Evolutionary conservation across 306 rosid species (phyloP).

Genomic region (Trifolium dubium): DNA sequence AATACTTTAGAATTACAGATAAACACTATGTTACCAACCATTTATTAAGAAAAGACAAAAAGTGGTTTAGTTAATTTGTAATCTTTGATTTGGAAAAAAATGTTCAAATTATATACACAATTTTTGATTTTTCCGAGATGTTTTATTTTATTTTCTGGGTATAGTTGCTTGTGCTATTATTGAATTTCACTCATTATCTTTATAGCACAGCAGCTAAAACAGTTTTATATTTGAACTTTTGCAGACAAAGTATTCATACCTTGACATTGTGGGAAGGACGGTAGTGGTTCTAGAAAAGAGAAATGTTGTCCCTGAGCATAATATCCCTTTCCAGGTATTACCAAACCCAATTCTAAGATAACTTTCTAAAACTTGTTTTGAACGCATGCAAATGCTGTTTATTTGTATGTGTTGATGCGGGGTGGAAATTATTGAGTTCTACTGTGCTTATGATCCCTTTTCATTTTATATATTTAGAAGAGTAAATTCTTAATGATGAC

Average conservation of each 20-base stretch:
- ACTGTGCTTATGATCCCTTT: not conserved
- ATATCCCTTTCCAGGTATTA: slow-evolving; percentile 84
- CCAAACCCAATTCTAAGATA: slow-evolving; percentile 18
- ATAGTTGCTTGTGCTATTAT: not conserved
- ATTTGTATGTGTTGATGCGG: slow-evolving; percentile 21
- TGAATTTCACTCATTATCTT: slow-evolving; percentile 25
- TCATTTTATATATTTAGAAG: not conserved
- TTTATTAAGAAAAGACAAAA: not conserved
- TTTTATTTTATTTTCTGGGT: slow-evolving; percentile 13
- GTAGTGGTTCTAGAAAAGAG: slow-evolving; percentile 88
- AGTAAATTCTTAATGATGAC: not conserved
- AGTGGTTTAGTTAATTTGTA: not conserved
- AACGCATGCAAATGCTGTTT: not conserved
- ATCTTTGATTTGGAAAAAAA: slow-evolving; percentile 7
- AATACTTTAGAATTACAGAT: not conserved
- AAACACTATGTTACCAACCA: not conserved
- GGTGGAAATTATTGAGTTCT: not conserved
- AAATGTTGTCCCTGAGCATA: slow-evolving; percentile 90
- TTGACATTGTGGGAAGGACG: slow-evolving; percentile 92
- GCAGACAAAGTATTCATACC: slow-evolving; percentile 92
- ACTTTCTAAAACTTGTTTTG: slow-evolving; percentile 12
- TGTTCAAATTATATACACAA: slow-evolving; percentile 25
- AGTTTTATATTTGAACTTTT: slow-evolving; percentile 41
- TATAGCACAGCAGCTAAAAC: slow-evolving; percentile 26
- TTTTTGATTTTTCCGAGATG: slow-evolving; percentile 2